A percentile compares a stretch with the other conserved stretches of the same genome.
Evolutionary conservation across 331 rosid genomes (phyloP).

Genomic region (Malus hybrid): DNA sequence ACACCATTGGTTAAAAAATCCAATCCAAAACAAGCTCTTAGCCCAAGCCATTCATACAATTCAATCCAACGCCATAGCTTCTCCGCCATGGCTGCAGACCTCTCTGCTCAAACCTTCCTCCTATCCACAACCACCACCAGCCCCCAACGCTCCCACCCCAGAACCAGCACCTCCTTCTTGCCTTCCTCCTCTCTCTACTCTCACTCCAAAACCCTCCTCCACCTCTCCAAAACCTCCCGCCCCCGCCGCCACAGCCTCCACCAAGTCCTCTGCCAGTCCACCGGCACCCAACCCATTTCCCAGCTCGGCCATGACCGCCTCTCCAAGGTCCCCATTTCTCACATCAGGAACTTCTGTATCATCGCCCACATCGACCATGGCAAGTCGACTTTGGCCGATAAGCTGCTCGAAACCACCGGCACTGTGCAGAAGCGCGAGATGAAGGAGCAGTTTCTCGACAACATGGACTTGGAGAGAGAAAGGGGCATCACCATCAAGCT

Average conservation of each 20-base stretch:
- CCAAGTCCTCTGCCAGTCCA: slow-evolving; percentile 38
- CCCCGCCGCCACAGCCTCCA: background rate
- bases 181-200: background rate
- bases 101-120: slow-evolving; percentile 16
- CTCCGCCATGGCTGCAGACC: slow-evolving; percentile 16
- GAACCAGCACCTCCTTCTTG: background rate
- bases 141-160: background rate
- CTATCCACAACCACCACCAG: slow-evolving; percentile 17
- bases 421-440: slow-evolving; percentile 85
- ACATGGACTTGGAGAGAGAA: slow-evolving; percentile 97
- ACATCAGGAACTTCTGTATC: slow-evolving; percentile 68
- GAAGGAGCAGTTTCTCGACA: slow-evolving; percentile 98
- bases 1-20: background rate
- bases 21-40: background rate
- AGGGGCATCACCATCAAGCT: slow-evolving; percentile 94
- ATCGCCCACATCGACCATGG: slow-evolving; percentile 97
- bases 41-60: slow-evolving; percentile 1
- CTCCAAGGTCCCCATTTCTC: slow-evolving; percentile 67
- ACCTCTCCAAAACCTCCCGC: background rate
- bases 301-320: slow-evolving; percentile 75
- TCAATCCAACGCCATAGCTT: background rate
- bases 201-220: background rate
- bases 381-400: slow-evolving; percentile 82
- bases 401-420: slow-evolving; percentile 80
- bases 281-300: slow-evolving; percentile 22